Evolutionary conservation across 148 eudicot species (phyloP).

Genomic region (Beta vulgaris): DNA sequence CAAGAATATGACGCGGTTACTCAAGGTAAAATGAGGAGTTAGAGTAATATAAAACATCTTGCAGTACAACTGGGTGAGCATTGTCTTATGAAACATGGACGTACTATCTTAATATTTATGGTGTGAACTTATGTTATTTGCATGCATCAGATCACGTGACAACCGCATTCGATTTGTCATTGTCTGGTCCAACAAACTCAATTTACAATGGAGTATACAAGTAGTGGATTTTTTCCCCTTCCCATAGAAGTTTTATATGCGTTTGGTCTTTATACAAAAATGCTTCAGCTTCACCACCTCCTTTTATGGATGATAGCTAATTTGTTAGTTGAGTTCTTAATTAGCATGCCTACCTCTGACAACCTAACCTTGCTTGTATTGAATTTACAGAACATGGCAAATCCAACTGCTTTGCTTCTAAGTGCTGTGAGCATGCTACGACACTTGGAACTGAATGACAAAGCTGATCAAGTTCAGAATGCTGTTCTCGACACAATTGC

Average conservation of each 20-base stretch:
- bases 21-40: no score
- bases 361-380: background rate
- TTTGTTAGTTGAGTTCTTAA: background rate
- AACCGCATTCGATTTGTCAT: background rate
- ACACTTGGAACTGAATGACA: conserved; percentile 76
- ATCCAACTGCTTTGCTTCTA: conserved; percentile 90
- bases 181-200: background rate
- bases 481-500: conserved; percentile 80
- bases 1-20: no score
- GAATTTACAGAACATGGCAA: conserved; percentile 48
- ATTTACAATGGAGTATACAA: background rate
- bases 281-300: background rate
- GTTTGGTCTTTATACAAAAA: background rate
- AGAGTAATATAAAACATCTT: no score
- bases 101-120: no score
- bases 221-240: no score
- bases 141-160: background rate
- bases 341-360: background rate
- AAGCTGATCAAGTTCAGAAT: conserved; percentile 76
- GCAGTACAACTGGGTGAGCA: background rate
- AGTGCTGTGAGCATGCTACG: conserved; percentile 84
- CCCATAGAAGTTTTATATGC: background rate
- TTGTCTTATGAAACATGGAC: no score
- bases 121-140: background rate
- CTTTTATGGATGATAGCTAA: background rate